These are phyloP conservation scores for Dactylonectria estremocensis DNA, from an alignment of 2,329 filamentous ascomycete genomes.

Conservation along the genomic window DNA sequence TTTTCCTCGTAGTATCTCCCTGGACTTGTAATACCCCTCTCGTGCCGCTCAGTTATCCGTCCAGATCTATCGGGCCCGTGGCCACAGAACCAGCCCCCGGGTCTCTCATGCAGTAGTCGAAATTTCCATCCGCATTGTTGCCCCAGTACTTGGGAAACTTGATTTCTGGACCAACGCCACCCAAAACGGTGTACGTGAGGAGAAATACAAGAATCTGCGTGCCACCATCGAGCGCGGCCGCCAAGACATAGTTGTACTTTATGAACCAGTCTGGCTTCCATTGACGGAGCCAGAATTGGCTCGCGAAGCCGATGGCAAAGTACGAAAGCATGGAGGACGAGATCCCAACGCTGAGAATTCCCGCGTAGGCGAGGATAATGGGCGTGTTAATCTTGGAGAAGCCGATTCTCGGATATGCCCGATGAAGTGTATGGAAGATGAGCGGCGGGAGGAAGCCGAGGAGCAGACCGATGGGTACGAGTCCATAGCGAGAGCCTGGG, in stretches of 20 bases:
- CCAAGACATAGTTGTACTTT: slow-evolving; percentile 30
- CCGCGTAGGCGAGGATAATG: slow-evolving; percentile 2
- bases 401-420: slow-evolving; percentile 1
- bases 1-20: too few relatives aligned
- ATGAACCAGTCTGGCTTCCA: slow-evolving; percentile 20
- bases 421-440: not conserved
- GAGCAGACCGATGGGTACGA: too few relatives aligned
- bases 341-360: not conserved
- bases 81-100: too few relatives aligned
- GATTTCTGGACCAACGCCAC: slow-evolving; percentile 35
- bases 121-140: not conserved
- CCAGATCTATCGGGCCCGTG: too few relatives aligned
- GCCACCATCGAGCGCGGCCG: slow-evolving; percentile 38
- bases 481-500: too few relatives aligned
- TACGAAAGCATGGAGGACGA: slow-evolving; percentile 1
- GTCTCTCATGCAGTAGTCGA: too few relatives aligned
- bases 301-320: not conserved
- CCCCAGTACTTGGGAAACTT: slow-evolving; percentile 30
- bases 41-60: too few relatives aligned
- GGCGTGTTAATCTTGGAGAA: slow-evolving; percentile 10
- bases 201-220: slow-evolving; percentile 44
- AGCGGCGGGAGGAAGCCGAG: too few relatives aligned
- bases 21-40: too few relatives aligned
- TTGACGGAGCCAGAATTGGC: slow-evolving; percentile 15
- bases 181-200: slow-evolving; percentile 39